These are phyloP conservation scores for Melaleuca alternifolia DNA, from an alignment of 345 rosid species.

Conservation along the genomic window DNA sequence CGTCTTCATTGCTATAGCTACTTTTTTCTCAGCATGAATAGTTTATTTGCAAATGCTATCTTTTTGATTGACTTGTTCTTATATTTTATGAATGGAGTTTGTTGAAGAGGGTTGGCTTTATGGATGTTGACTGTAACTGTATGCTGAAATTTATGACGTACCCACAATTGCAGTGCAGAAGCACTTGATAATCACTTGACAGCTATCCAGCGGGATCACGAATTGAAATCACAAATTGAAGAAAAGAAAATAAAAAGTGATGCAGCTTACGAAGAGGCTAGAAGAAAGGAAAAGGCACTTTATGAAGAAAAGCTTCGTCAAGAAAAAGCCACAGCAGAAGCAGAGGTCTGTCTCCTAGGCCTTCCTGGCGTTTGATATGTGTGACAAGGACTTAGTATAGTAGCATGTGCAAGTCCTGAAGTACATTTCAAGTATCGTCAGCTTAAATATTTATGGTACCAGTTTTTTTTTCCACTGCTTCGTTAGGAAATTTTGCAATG, in stretches of 20 bases:
- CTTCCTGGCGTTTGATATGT: background rate
- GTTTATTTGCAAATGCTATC: background rate
- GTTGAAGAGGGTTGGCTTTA: background rate
- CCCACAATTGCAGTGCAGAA: slow-evolving; percentile 56
- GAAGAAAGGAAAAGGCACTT: slow-evolving; percentile 65
- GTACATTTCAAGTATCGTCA: background rate
- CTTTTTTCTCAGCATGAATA: background rate
- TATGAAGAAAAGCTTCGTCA: slow-evolving; percentile 74
- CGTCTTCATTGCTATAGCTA: background rate
- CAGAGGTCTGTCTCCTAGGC: slow-evolving; percentile 50
- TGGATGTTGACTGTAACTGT: background rate
- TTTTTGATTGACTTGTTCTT: background rate
- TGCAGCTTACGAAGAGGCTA: slow-evolving; percentile 86
- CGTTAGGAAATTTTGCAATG: background rate
- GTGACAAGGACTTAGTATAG: background rate
- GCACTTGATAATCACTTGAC: slow-evolving; percentile 89
- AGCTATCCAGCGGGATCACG: slow-evolving; percentile 71
- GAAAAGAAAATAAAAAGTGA: slow-evolving; percentile 78
- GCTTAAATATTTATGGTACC: background rate
- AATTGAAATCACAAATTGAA: slow-evolving; percentile 76
- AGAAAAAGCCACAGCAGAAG: slow-evolving; percentile 77
- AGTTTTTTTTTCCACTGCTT: background rate
- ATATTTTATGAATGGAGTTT: background rate
- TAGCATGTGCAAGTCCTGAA: background rate
- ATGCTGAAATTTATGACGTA: slow-evolving; percentile 2